These are phyloP conservation scores for Emericellopsis terricola DNA, from an alignment of 495 filamentous ascomycete species.

Conservation along the genomic window DNA sequence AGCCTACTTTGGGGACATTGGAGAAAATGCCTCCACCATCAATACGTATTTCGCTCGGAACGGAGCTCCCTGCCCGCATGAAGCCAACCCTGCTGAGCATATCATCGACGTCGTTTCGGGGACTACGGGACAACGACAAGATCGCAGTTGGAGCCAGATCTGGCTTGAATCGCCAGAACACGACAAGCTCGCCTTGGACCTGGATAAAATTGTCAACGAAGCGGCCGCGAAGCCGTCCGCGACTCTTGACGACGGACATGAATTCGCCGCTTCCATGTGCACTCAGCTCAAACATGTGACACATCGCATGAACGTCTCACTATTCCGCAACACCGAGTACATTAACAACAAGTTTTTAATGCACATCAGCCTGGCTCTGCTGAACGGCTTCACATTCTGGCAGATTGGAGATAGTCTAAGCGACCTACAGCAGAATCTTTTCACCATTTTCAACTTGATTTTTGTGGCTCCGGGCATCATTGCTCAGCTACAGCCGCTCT, in stretches of 20 bases:
- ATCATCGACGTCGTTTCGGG: conserved; percentile 66
- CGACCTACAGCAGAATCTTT: conserved; percentile 68
- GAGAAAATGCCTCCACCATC: conserved; percentile 24
- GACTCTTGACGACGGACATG: conserved; percentile 22
- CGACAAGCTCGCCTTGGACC: conserved; percentile 41
- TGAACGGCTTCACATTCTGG: conserved; percentile 79
- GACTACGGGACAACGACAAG: conserved; percentile 28
- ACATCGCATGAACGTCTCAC: conserved; percentile 54
- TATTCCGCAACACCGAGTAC: conserved; percentile 64
- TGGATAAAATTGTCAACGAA: conserved; percentile 38
- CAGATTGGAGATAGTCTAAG: conserved; percentile 44
- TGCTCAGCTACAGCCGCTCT: conserved; percentile 69
- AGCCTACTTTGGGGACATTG: conserved; percentile 51
- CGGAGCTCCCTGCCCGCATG: conserved; percentile 50
- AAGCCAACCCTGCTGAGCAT: conserved; percentile 64
- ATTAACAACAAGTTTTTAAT: conserved; percentile 50
- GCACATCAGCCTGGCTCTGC: conserved; percentile 32
- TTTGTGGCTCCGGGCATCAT: conserved; percentile 51
- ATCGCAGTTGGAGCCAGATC: conserved; percentile 61
- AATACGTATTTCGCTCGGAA: conserved; percentile 32
- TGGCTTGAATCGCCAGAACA: conserved; percentile 63
- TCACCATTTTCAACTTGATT: conserved; percentile 57
- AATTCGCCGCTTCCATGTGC: conserved; percentile 17
- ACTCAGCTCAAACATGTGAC: conserved; percentile 29
- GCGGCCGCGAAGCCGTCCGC: conserved; percentile 7